Conservation (phyloP, 2,329 filamentous ascomycete species). For the Lachnellula occidentalis region DNA sequence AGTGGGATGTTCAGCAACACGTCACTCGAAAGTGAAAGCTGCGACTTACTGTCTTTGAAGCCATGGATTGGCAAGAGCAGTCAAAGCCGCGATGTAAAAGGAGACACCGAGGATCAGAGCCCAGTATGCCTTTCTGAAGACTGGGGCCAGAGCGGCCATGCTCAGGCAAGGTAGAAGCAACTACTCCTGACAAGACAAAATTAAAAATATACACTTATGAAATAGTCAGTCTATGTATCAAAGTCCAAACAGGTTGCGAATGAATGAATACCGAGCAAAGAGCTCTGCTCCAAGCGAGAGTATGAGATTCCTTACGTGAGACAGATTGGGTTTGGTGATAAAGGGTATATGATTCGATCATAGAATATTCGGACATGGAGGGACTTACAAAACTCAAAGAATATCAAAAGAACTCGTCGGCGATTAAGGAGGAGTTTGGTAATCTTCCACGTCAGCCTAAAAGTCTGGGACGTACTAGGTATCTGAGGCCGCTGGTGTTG, state of each 20-base stretch:
- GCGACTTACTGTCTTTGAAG: conserved; percentile 72
- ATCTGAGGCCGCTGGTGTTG: conserved; percentile 9
- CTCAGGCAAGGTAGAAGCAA: background rate
- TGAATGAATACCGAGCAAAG: background rate
- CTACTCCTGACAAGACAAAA: background rate
- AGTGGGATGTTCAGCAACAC: conserved; percentile 8
- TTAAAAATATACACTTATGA: background rate
- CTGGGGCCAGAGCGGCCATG: conserved; percentile 34
- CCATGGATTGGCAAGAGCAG: conserved; percentile 58
- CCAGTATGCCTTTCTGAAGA: conserved; percentile 43
- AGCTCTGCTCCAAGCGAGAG: background rate
- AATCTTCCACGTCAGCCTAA: background rate
- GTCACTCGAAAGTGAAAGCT: background rate
- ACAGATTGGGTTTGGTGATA: background rate
- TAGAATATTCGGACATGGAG: background rate
- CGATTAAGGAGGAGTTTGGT: background rate
- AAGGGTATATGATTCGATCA: background rate
- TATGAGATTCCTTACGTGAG: conserved; percentile 1
- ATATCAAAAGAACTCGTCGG: background rate
- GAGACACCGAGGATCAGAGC: conserved; percentile 53
- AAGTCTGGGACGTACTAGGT: background rate
- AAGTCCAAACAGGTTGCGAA: background rate
- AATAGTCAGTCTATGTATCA: background rate
- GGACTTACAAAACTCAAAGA: background rate
- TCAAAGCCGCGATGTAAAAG: conserved; percentile 62